A percentile compares a stretch with the other conserved stretches of the same genome.
Conservation (phyloP, 169 alveolate genomes). For the Neospora caninum region DNA sequence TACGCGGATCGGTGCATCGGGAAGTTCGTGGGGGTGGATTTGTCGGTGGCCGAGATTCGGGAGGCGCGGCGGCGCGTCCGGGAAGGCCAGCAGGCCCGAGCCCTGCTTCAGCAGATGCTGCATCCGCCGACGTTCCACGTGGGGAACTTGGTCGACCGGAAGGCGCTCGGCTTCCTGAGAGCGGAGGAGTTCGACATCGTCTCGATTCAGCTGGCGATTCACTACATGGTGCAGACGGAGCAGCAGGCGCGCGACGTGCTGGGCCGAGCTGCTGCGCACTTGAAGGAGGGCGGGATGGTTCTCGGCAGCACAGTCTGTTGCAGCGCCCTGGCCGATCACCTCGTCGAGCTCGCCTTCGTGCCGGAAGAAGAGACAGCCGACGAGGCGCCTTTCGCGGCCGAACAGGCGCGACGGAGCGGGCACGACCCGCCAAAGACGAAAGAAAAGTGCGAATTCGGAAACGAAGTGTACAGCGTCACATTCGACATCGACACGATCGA, state of each 20-base stretch:
- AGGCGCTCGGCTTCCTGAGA: background rate
- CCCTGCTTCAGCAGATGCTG: constrained; percentile 65
- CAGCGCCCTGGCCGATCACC: constrained; percentile 62
- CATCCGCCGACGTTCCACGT: constrained; percentile 69
- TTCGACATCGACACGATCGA: constrained; percentile 71
- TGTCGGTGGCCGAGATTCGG: constrained; percentile 74
- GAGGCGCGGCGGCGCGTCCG: constrained; percentile 79
- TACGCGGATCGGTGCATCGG: constrained; percentile 38
- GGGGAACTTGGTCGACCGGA: constrained; percentile 66
- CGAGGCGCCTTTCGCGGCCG: background rate
- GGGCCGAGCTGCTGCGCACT: constrained; percentile 74
- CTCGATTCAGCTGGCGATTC: constrained; percentile 86
- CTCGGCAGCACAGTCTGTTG: constrained; percentile 81
- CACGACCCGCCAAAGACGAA: constrained; percentile 48
- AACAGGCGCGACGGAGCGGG: constrained; percentile 50
- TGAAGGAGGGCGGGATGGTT: constrained; percentile 85
- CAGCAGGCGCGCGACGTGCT: constrained; percentile 79
- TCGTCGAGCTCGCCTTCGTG: background rate
- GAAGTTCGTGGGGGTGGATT: constrained; percentile 77
- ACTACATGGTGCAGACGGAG: constrained; percentile 83
- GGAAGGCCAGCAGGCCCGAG: background rate
- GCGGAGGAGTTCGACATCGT: constrained; percentile 80
- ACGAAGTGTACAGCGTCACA: constrained; percentile 72
- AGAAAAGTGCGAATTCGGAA: constrained; percentile 68
- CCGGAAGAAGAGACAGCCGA: background rate